Evolutionary conservation across 2,329 filamentous ascomycete genomes (phyloP), one percentile per base, ranked within the genome.

Genomic region (Pochonia chlamydosporia): DNA sequence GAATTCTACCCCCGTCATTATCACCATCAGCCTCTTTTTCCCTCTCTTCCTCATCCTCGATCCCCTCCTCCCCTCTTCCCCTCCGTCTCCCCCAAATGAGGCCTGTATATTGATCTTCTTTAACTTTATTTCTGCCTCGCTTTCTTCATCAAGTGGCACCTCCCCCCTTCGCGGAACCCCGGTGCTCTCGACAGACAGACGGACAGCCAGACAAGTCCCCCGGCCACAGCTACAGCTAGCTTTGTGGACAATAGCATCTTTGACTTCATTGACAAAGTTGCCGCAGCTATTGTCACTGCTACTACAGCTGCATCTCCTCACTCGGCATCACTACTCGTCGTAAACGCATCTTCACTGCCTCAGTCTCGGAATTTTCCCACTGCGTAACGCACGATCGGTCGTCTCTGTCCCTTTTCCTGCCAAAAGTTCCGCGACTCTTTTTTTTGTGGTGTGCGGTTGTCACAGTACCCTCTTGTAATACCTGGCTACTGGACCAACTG

Each of bases 71-170:
- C 21, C 18, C 36, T 51, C 42, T 24, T 21, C 11, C 33, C 49
- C 20, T 26, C 23, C 24, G 20, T 47, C 25, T 31, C 18, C 14
- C 45, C 24, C 54, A 55, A 53, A 63, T 65, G 63, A 60, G 61
- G 62, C 63, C 57, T 66, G 61, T 66, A 63, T 63, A 63, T 64
- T 65, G 59, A 65, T 59, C 53, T 30, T 44, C 44, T 51, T 56
- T 53, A 25, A 54, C 54, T 63, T 61, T 55, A 56, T 60, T 61
- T 61, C 57, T 58, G 55, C 49, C 51, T 54, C 54, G 39, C 37
- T 43, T 45, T 50, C 53, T 51, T 49, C 47, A 41, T 20, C 23
- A 24, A 18, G 25, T 25, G 40, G 16, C 43, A n/a, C 46, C 40
- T 26, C 25, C 36, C 20, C 31, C 44, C 48, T n/a, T n/a, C n/a